Evolutionary conservation across 2,329 filamentous ascomycete genomes (phyloP).

Genomic region (Aspergillus fumigatus): DNA sequence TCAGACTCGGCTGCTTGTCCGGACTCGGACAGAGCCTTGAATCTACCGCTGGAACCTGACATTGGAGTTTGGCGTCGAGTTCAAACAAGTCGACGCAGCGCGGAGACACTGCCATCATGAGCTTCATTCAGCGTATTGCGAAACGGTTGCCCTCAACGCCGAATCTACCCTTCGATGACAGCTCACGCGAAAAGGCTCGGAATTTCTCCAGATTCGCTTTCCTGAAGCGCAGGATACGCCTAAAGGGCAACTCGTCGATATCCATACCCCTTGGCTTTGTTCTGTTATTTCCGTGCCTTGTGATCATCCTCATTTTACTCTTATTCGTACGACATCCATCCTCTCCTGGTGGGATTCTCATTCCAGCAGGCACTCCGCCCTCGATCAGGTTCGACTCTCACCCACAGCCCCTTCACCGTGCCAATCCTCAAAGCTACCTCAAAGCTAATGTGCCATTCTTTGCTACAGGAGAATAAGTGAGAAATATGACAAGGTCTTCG

Average conservation of each 20-base stretch:
- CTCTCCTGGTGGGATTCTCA: slow-evolving; percentile 74
- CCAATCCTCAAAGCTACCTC: slow-evolving; percentile 9
- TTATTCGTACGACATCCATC: slow-evolving; percentile 85
- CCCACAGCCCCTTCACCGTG: background rate
- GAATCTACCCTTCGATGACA: slow-evolving; percentile 45
- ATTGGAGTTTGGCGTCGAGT: slow-evolving; percentile 3
- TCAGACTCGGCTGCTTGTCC: background rate
- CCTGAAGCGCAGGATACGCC: slow-evolving; percentile 76
- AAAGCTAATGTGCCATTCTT: slow-evolving; percentile 13
- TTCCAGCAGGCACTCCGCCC: slow-evolving; percentile 83
- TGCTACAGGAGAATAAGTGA: slow-evolving; percentile 82
- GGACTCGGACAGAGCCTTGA: slow-evolving; percentile 1
- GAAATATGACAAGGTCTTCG: slow-evolving; percentile 94
- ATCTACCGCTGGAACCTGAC: slow-evolving; percentile 10
- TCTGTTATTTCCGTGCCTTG: slow-evolving; percentile 84
- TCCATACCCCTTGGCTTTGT: slow-evolving; percentile 91
- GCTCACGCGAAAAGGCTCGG: slow-evolving; percentile 40
- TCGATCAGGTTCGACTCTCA: slow-evolving; percentile 68
- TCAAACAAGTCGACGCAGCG: slow-evolving; percentile 16
- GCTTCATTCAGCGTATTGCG: slow-evolving; percentile 50
- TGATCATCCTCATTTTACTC: slow-evolving; percentile 84
- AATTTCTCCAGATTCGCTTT: slow-evolving; percentile 62
- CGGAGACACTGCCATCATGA: slow-evolving; percentile 40
- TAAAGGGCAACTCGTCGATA: slow-evolving; percentile 87
- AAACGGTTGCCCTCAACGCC: slow-evolving; percentile 49